A percentile compares a stretch with the other conserved stretches of the same genome.
These are phyloP conservation scores for Globisporangium irregulare DNA, from an alignment of 352 stramenopile genomes.

Conservation along the genomic window DNA sequence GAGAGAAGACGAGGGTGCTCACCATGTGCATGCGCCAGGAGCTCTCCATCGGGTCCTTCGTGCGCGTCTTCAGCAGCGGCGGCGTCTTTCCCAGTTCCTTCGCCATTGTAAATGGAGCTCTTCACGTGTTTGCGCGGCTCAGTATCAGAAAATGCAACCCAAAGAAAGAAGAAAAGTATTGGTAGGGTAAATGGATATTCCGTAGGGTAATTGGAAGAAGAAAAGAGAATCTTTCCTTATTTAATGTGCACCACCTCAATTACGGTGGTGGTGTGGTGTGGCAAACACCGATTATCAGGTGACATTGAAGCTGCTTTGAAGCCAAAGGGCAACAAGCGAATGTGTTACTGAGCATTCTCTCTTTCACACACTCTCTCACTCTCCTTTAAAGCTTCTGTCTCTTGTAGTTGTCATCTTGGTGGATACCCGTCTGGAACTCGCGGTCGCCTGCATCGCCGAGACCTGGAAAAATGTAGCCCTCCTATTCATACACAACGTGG, in stretches of 20 bases:
- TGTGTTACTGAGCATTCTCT: neutral
- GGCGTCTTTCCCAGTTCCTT: conserved; percentile 29
- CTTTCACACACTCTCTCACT: neutral
- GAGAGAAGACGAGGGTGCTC: neutral
- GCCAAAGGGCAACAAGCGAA: neutral
- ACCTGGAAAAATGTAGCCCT: conserved; percentile 79
- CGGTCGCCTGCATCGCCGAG: conserved; percentile 82
- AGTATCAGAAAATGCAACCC: conserved; percentile 7
- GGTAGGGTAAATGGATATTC: too few species aligned
- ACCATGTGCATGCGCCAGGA: conserved; percentile 87
- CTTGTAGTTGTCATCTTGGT: conserved; percentile 48
- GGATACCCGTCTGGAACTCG: conserved; percentile 72
- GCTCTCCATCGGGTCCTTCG: conserved; percentile 83
- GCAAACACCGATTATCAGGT: neutral
- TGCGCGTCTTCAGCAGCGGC: conserved; percentile 62
- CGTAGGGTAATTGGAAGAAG: neutral
- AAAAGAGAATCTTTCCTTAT: conserved; percentile 14
- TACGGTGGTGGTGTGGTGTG: neutral
- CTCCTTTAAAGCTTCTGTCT: conserved; percentile 53
- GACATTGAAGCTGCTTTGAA: neutral
- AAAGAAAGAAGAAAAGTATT: neutral
- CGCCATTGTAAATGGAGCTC: conserved; percentile 11
- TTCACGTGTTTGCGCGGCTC: neutral
- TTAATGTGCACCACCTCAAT: conserved; percentile 16
- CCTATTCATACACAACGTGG: conserved; percentile 28